Conservation (phyloP, 2,329 filamentous ascomycete species). For the Trichoderma semiorbis region DNA sequence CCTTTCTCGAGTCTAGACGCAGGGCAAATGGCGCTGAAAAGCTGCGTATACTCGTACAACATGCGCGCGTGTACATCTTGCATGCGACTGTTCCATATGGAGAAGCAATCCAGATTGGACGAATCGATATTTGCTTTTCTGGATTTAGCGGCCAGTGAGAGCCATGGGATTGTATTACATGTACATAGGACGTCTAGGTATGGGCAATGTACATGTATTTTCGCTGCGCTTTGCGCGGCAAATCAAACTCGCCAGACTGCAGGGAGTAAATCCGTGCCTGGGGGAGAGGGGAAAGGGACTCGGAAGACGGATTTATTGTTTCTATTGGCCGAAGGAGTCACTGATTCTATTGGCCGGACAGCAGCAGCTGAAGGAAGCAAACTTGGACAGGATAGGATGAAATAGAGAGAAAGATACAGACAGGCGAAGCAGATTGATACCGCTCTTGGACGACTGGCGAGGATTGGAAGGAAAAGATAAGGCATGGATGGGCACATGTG, state of each 20-base stretch:
- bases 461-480: not conserved
- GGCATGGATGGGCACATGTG: not conserved
- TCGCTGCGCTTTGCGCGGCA: conserved; percentile 13
- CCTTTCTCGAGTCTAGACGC: not conserved
- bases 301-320: not conserved
- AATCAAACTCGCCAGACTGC: not conserved
- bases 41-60: not conserved
- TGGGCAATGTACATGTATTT: not conserved
- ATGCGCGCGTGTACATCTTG: not conserved
- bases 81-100: not conserved
- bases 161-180: not conserved
- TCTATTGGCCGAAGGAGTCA: not conserved
- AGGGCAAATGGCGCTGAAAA: not conserved
- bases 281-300: not conserved
- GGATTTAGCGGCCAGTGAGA: not conserved
- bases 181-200: not conserved
- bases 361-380: not conserved
- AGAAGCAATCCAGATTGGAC: not conserved
- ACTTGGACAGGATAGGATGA: not conserved
- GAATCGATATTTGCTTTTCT: not conserved
- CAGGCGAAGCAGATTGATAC: not conserved
- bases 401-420: not conserved
- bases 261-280: conserved; percentile 1
- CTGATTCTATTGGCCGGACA: not conserved
- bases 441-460: not conserved